Conservation (phyloP, 2,329 filamentous ascomycete species). For the Exophiala aquamarina region DNA sequence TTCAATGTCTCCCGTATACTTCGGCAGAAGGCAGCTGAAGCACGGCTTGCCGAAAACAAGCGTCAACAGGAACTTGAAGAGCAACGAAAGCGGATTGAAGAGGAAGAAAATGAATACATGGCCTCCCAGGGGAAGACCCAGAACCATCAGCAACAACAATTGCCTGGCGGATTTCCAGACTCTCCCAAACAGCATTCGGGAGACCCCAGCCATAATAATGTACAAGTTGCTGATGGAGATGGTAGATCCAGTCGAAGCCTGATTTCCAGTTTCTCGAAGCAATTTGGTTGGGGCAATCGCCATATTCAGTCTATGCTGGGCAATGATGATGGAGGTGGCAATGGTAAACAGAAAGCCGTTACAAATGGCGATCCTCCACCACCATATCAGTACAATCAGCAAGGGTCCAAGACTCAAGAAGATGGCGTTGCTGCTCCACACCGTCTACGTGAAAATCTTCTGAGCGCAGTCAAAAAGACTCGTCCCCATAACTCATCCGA, state of each 20-base stretch:
- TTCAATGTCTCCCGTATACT: constrained; percentile 97
- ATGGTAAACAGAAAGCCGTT: constrained; percentile 8
- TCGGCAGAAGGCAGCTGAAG: constrained; percentile 81
- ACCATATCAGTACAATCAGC: constrained; percentile 38
- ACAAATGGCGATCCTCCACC: constrained; percentile 34
- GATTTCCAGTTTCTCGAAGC: constrained; percentile 67
- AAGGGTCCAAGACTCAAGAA: constrained; percentile 24
- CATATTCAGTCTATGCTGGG: constrained; percentile 35
- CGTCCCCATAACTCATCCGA: constrained; percentile 71
- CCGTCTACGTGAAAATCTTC: constrained; percentile 52
- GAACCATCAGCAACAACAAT: constrained; percentile 38
- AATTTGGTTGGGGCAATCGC: constrained; percentile 61
- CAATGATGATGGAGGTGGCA: constrained; percentile 12
- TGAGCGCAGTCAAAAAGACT: constrained; percentile 76
- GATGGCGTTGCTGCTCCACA: constrained; percentile 42
- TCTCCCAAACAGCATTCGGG: constrained; percentile 50
- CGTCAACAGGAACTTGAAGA: constrained; percentile 71
- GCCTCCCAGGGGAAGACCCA: constrained; percentile 37
- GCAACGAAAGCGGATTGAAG: constrained; percentile 68
- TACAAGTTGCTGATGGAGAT: constrained; percentile 23
- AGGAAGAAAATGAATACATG: constrained; percentile 56
- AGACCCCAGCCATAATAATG: constrained; percentile 33
- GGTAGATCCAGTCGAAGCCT: constrained; percentile 56
- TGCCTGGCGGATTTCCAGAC: constrained; percentile 74
- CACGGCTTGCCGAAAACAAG: constrained; percentile 80